phyloP scores from a whole-genome alignment of 352 stramenopile genomes.

The Phytophthora citricola region DNA sequence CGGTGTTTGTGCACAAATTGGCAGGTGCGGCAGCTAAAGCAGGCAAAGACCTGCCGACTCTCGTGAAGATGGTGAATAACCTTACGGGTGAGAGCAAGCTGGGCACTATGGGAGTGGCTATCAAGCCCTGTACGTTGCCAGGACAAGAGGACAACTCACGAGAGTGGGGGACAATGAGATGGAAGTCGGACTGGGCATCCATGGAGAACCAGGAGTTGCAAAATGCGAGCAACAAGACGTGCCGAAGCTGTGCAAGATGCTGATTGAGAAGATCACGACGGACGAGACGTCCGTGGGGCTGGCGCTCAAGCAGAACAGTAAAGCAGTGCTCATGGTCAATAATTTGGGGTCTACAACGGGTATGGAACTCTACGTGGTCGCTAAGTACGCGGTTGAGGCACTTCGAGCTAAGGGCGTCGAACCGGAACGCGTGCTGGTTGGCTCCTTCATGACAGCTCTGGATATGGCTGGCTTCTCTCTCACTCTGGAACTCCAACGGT shows the following conservation, averaged over 20 bases:
- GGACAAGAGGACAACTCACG: slow-evolving; percentile 78
- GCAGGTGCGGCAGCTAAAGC: slow-evolving; percentile 90
- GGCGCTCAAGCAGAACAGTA: slow-evolving; percentile 42
- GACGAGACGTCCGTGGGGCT: slow-evolving; percentile 48
- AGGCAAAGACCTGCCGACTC: slow-evolving; percentile 78
- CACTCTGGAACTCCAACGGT: slow-evolving; percentile 83
- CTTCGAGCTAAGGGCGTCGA: slow-evolving; percentile 67
- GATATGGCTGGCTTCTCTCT: slow-evolving; percentile 97
- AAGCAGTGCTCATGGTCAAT: slow-evolving; percentile 94
- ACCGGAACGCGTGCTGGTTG: slow-evolving; percentile 91
- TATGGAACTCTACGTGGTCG: slow-evolving; percentile 97
- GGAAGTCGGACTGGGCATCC: slow-evolving; percentile 97
- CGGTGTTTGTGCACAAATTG: slow-evolving; percentile 97
- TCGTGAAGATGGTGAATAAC: slow-evolving; percentile 70
- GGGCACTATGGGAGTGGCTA: slow-evolving; percentile 95
- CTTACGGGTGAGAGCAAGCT: slow-evolving; percentile 73
- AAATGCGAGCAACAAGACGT: slow-evolving; percentile 67
- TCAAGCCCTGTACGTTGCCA: slow-evolving; percentile 95
- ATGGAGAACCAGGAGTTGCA: slow-evolving; percentile 91
- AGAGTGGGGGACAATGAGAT: slow-evolving; percentile 68
- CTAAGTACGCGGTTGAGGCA: slow-evolving; percentile 76
- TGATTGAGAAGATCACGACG: slow-evolving; percentile 63
- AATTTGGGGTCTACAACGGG: slow-evolving; percentile 95
- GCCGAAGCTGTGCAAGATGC: slow-evolving; percentile 50
- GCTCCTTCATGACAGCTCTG: slow-evolving; percentile 97